phyloP scores from a whole-genome alignment of 1,139 yeast species.

The Yamadazyma dendronema region DNA sequence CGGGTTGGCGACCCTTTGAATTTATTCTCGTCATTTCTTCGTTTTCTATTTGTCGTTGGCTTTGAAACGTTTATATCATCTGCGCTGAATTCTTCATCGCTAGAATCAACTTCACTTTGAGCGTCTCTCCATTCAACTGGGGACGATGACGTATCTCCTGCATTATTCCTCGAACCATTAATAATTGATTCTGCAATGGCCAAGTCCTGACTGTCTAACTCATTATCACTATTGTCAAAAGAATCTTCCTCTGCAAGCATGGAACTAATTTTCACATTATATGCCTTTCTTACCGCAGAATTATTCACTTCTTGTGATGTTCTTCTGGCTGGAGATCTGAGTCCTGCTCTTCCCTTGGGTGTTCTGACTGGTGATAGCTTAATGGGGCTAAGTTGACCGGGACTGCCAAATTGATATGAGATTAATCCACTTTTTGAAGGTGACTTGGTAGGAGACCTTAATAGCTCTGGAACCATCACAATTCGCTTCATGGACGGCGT shows the following conservation, averaged over 20 bases:
- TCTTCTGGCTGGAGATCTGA: slow-evolving; percentile 44
- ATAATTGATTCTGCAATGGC: slow-evolving; percentile 46
- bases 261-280: slow-evolving; percentile 28
- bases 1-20: too few species aligned
- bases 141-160: slow-evolving; percentile 21
- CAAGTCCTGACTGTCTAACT: slow-evolving; percentile 34
- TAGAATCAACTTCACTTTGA: slow-evolving; percentile 30
- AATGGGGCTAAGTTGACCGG: slow-evolving; percentile 5
- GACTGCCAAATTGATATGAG: neutral
- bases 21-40: too few species aligned
- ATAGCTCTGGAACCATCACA: neutral
- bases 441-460: slow-evolving; percentile 11
- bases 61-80: neutral
- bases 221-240: slow-evolving; percentile 23
- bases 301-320: slow-evolving; percentile 39
- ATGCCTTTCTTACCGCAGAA: slow-evolving; percentile 53
- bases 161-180: slow-evolving; percentile 17
- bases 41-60: neutral
- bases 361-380: slow-evolving; percentile 30
- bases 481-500: neutral
- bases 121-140: too few species aligned
- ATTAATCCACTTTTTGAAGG: slow-evolving; percentile 24
- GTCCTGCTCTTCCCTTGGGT: slow-evolving; percentile 48
- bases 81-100: slow-evolving; percentile 4
- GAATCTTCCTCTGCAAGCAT: slow-evolving; percentile 36